Conservation (phyloP, 2,329 filamentous ascomycete species). For the Trichoderma arundinaceum region DNA sequence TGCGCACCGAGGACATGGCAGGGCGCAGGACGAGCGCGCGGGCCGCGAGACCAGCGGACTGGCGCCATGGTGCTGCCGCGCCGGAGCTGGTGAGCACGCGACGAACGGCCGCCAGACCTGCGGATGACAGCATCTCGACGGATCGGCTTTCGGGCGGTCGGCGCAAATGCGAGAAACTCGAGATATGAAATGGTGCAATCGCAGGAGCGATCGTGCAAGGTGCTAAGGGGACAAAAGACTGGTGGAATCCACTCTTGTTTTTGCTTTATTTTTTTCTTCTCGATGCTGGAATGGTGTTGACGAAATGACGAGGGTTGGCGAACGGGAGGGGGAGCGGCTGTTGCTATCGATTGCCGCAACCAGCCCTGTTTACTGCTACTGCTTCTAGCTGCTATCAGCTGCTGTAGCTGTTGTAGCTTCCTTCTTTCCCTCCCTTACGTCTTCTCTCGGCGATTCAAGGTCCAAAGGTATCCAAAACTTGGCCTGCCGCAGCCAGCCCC, state of each 20-base stretch:
- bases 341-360: conserved; percentile 23
- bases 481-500: not conserved
- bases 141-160: not conserved
- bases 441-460: not conserved
- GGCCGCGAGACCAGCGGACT: conserved; percentile 35
- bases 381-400: not conserved
- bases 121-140: conserved; percentile 49
- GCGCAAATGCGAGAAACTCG: not conserved
- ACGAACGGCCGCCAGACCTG: conserved; percentile 48
- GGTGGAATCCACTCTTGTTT: not conserved
- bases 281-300: conserved; percentile 28
- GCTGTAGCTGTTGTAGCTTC: not conserved
- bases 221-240: no score
- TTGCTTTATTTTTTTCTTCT: not conserved
- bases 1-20: conserved; percentile 37
- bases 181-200: not conserved
- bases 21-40: conserved; percentile 33
- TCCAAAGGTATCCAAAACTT: conserved; percentile 3
- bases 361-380: conserved; percentile 13
- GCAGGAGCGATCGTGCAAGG: not conserved
- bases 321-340: conserved; percentile 17
- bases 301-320: conserved; percentile 32
- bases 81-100: conserved; percentile 39
- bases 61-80: conserved; percentile 33
- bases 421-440: not conserved